A percentile compares a stretch with the other conserved stretches of the same genome.
Evolutionary conservation across 163 green algal species (phyloP).

Genomic region (Scenedesmus sp.): DNA sequence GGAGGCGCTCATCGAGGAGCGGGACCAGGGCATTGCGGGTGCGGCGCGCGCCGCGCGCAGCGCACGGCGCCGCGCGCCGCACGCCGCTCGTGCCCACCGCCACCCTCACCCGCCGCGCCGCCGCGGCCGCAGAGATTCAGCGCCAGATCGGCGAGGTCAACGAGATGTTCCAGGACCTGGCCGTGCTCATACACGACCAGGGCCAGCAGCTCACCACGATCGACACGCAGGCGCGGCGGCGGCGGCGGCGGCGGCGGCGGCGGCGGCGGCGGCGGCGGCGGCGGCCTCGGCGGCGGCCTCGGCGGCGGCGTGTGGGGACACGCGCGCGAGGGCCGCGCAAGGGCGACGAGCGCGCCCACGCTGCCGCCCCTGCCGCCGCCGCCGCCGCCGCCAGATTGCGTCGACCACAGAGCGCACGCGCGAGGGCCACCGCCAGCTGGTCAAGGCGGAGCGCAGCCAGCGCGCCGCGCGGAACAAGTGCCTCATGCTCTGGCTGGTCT

Average conservation of each 20-base stretch:
- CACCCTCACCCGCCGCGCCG: not conserved
- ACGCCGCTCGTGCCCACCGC: not conserved
- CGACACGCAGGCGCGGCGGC: too few species aligned
- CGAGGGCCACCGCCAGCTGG: slow-evolving; percentile 75
- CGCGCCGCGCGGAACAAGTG: slow-evolving; percentile 70
- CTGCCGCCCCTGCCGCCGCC: too few species aligned
- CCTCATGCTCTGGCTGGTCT: slow-evolving; percentile 59
- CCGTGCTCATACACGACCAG: slow-evolving; percentile 95
- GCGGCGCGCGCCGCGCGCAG: not conserved
- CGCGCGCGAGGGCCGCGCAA: too few species aligned
- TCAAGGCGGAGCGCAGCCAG: slow-evolving; percentile 71
- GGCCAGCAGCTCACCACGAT: slow-evolving; percentile 77
- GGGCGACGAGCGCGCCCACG: too few species aligned
- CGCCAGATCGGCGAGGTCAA: slow-evolving; percentile 96
- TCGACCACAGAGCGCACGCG: slow-evolving; percentile 66
- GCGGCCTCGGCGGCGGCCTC: too few species aligned
- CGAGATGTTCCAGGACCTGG: slow-evolving; percentile 96
- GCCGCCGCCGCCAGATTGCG: slow-evolving; percentile 81
- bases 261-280: too few species aligned
- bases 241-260: too few species aligned
- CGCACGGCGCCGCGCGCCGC: not conserved
- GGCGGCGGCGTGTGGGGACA: too few species aligned
- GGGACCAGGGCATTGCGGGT: slow-evolving; percentile 85
- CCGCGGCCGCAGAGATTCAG: slow-evolving; percentile 77
- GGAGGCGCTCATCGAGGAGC: slow-evolving; percentile 93